Conservation (phyloP, 371 early-diverging fungal genomes). For the Zopfochytrium polystomum region DNA sequence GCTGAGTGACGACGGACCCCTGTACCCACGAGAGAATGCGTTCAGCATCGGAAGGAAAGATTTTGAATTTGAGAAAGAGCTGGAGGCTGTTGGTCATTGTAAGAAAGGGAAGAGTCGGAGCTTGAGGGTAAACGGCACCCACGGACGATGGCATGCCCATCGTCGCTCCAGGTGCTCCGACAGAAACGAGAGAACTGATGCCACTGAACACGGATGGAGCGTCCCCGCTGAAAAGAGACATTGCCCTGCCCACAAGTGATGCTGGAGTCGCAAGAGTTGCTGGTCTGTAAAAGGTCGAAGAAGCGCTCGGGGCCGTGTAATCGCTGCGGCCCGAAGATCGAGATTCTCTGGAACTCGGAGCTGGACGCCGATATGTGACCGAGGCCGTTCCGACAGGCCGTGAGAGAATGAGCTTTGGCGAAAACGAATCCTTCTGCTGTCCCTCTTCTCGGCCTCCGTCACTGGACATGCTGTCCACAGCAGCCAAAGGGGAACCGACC, state of each 20-base stretch:
- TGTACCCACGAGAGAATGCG: slow-evolving; percentile 39
- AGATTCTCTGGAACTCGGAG: too few relatives aligned
- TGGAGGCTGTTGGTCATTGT: slow-evolving; percentile 38
- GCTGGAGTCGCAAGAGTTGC: slow-evolving; percentile 1
- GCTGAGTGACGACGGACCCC: slow-evolving; percentile 32
- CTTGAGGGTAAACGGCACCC: slow-evolving; percentile 21
- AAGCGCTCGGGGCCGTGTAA: too few relatives aligned
- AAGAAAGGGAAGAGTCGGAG: slow-evolving; percentile 37
- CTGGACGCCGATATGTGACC: background rate
- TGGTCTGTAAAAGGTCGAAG: too few relatives aligned
- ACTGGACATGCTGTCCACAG: background rate
- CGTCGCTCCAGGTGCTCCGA: background rate
- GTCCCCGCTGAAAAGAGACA: background rate
- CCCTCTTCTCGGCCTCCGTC: background rate
- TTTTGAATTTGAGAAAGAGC: slow-evolving; percentile 36
- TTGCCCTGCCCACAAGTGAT: background rate
- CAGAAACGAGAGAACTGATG: slow-evolving; percentile 9
- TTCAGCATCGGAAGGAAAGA: slow-evolving; percentile 32
- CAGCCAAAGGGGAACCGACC: too few relatives aligned
- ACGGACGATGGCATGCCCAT: slow-evolving; percentile 3
- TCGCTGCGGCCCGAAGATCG: too few relatives aligned
- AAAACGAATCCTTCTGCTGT: background rate
- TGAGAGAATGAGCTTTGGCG: slow-evolving; percentile 22
- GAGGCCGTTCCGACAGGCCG: slow-evolving; percentile 17
- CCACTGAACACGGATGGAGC: slow-evolving; percentile 25